Evolutionary conservation across 2,329 filamentous ascomycete genomes (phyloP).

Genomic region (Fusarium sp.): DNA sequence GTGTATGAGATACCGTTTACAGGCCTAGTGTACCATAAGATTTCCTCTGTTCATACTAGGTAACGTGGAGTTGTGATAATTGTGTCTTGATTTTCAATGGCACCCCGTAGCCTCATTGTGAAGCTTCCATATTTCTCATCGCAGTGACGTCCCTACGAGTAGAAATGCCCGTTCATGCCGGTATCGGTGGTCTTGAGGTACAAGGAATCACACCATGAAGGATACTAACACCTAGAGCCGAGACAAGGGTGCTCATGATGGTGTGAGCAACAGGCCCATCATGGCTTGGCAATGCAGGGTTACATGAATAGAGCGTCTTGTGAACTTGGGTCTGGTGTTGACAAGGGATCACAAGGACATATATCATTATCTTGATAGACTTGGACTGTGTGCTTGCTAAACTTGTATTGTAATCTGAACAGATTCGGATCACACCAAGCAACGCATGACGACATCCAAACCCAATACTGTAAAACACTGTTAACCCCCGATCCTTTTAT

Average conservation of each 20-base stretch:
- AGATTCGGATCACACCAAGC: neutral
- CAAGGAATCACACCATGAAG: neutral
- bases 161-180: neutral
- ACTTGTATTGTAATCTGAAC: neutral
- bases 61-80: constrained; percentile 46
- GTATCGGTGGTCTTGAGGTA: neutral
- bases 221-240: neutral
- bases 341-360: neutral
- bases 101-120: neutral
- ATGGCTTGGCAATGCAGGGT: neutral
- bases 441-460: no score
- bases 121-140: neutral
- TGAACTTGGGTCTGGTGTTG: neutral
- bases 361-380: neutral
- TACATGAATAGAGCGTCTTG: neutral
- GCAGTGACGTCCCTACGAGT: neutral
- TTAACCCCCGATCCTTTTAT: neutral
- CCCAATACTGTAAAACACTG: neutral
- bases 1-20: constrained; percentile 63
- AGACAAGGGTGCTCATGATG: neutral
- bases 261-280: neutral
- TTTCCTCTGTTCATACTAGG: constrained; percentile 52
- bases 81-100: constrained; percentile 29
- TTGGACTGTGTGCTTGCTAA: neutral
- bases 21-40: constrained; percentile 64